Evolutionary conservation across 2,329 filamentous ascomycete species (phyloP).

Genomic region (Tolypocladium tundrense): DNA sequence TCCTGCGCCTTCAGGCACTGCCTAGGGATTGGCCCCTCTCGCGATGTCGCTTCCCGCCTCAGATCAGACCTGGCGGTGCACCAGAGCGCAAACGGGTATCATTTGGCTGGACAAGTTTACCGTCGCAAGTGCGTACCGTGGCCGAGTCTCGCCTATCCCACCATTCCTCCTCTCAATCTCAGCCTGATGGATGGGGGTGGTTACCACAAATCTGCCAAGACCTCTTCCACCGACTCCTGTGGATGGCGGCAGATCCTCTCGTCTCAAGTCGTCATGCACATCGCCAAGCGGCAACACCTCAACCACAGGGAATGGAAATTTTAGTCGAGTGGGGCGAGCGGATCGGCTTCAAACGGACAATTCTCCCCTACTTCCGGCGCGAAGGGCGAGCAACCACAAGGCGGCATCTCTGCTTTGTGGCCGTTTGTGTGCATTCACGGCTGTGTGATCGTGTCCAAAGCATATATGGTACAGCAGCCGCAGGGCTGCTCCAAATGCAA

Average conservation of each 20-base stretch:
- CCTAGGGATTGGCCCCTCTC: neutral
- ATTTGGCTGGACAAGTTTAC: neutral
- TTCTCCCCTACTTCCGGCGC: neutral
- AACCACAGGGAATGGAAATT: conserved; percentile 15
- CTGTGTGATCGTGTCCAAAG: neutral
- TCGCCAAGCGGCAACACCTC: conserved; percentile 21
- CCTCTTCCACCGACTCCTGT: neutral
- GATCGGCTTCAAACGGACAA: neutral
- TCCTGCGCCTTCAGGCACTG: neutral
- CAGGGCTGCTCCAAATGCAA: neutral
- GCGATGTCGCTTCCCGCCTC: conserved; percentile 1
- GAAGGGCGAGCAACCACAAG: neutral
- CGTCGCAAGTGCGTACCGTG: neutral
- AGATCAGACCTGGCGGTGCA: neutral
- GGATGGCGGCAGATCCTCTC: neutral
- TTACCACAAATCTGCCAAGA: conserved; percentile 1
- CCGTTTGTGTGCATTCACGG: neutral
- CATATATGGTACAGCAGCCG: neutral
- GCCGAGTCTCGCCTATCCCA: conserved; percentile 1
- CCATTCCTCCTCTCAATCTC: neutral
- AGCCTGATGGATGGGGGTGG: neutral
- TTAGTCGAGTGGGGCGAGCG: conserved; percentile 14
- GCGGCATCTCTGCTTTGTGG: neutral
- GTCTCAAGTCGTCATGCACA: conserved; percentile 14
- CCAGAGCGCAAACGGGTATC: neutral